phyloP scores from a whole-genome alignment of 257 asterid genomes.

The Solanum etuberosum region DNA sequence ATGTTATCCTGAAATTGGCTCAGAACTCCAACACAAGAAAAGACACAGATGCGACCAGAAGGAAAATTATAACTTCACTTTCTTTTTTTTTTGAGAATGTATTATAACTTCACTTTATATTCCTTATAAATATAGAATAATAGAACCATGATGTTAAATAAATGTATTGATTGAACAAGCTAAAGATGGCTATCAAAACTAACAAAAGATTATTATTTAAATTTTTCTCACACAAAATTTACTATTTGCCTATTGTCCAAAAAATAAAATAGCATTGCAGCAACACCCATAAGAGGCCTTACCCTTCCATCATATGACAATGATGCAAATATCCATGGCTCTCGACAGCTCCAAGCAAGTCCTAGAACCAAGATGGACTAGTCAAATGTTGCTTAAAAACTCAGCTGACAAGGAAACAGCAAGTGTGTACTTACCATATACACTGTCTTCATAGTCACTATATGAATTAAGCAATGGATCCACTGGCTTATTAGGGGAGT shows the following conservation, averaged over 20 bases:
- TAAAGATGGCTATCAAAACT: neutral
- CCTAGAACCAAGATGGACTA: conserved; percentile 34
- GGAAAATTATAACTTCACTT: neutral
- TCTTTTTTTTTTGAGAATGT: neutral
- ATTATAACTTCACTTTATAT: neutral
- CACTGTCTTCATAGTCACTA: conserved; percentile 90
- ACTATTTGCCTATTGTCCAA: neutral
- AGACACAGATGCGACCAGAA: neutral
- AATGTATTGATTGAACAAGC: neutral
- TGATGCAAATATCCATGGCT: conserved; percentile 96
- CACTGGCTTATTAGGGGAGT: conserved; percentile 21
- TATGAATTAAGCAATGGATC: conserved; percentile 64
- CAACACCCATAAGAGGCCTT: conserved; percentile 17
- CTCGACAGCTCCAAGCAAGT: conserved; percentile 92
- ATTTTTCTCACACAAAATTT: neutral
- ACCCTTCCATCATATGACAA: conserved; percentile 98
- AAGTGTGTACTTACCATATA: conserved; percentile 53
- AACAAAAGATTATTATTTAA: neutral
- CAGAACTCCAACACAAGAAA: neutral
- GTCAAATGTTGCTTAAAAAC: conserved; percentile 9
- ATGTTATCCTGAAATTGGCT: neutral
- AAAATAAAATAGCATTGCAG: neutral
- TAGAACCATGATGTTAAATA: neutral
- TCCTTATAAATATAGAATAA: neutral
- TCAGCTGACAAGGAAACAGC: neutral